phyloP scores from a whole-genome alignment of 176 grass and related monocot genomes.

The Microstegium vimineum region DNA sequence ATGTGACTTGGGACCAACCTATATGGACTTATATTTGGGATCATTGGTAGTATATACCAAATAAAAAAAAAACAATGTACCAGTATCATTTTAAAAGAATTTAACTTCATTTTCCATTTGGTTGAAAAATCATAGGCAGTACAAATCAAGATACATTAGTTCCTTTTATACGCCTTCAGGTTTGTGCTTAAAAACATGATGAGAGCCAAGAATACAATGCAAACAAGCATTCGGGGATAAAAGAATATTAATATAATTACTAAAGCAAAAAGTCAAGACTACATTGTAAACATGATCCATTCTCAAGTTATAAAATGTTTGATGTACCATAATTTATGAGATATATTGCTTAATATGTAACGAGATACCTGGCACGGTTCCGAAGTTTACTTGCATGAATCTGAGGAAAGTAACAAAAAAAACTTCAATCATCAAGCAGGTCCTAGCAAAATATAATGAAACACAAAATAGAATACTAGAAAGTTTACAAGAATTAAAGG shows the following conservation, averaged over 20 bases:
- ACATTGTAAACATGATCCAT: neutral
- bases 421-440: constrained; percentile 7
- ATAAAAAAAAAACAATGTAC: neutral
- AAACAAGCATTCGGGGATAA: neutral
- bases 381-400: constrained; percentile 69
- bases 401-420: constrained; percentile 26
- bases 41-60: neutral
- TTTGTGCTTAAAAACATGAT: neutral
- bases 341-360: constrained; percentile 2
- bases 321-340: neutral
- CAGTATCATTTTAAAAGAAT: neutral
- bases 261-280: neutral
- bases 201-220: neutral
- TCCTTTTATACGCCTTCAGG: neutral
- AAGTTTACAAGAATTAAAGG: neutral
- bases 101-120: neutral
- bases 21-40: neutral
- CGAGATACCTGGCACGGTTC: constrained; percentile 57
- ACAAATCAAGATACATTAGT: neutral
- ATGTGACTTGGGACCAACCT: neutral
- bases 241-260: neutral
- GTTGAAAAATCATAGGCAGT: neutral
- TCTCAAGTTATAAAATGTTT: neutral
- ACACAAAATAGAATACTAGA: neutral
- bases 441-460: neutral